Conservation (phyloP, 1,284 basidiomycete genomes). For the Pholiota adiposa region DNA sequence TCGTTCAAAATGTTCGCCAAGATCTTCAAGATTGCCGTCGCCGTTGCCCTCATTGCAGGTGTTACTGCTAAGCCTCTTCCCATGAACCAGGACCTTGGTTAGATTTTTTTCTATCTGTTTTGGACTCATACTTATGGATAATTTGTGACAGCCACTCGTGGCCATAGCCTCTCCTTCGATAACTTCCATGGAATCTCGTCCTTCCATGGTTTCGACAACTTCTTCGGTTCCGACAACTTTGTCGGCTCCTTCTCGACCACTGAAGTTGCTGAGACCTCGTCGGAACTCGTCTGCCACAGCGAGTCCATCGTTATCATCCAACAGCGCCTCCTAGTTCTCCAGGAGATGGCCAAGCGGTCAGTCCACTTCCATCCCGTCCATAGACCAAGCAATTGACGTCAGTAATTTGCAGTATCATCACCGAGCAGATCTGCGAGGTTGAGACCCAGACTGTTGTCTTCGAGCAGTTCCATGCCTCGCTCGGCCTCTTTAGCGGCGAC, state of each 20-base stretch:
- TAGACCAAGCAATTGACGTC: background rate
- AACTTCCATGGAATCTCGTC: slow-evolving; percentile 40
- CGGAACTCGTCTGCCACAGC: slow-evolving; percentile 39
- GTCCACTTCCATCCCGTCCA: slow-evolving; percentile 28
- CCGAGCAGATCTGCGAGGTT: slow-evolving; percentile 34
- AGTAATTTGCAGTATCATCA: slow-evolving; percentile 36
- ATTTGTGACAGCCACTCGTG: slow-evolving; percentile 19
- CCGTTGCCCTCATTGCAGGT: slow-evolving; percentile 29
- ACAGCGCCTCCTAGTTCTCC: slow-evolving; percentile 40
- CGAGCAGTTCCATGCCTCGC: slow-evolving; percentile 36
- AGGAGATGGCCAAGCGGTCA: slow-evolving; percentile 37
- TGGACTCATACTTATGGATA: background rate
- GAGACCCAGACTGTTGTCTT: slow-evolving; percentile 36
- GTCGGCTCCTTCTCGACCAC: slow-evolving; percentile 29
- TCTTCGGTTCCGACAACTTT: slow-evolving; percentile 44
- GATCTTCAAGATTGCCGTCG: slow-evolving; percentile 31
- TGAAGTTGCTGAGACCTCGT: slow-evolving; percentile 31
- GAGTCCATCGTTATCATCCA: slow-evolving; percentile 41
- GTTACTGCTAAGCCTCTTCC: slow-evolving; percentile 30
- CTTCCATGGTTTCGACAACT: slow-evolving; percentile 43
- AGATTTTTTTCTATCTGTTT: slow-evolving; percentile 11
- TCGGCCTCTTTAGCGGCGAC: slow-evolving; percentile 37
- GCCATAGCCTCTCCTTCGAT: slow-evolving; percentile 30
- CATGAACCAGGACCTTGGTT: slow-evolving; percentile 16
- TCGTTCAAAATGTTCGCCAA: slow-evolving; percentile 33